Percentiles rank a stretch among this genome's conserved stretches.
Evolutionary conservation across 2,329 filamentous ascomycete species (phyloP).

Genomic region (Colletotrichum salicis): DNA sequence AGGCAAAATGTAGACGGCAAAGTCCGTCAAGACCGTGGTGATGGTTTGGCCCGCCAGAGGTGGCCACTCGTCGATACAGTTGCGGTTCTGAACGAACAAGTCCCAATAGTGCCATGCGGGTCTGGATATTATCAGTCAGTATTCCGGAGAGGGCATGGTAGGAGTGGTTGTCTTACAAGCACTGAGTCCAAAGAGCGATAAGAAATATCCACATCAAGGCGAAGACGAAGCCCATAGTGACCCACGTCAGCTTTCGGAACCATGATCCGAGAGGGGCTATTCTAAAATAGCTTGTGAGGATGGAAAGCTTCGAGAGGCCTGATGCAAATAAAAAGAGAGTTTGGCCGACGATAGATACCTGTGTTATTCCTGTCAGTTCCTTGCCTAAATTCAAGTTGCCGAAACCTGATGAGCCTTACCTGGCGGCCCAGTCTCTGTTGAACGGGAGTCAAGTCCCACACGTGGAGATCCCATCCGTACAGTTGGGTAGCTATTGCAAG

Average conservation of each 20-base stretch:
- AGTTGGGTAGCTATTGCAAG: constrained; percentile 40
- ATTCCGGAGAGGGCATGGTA: background rate
- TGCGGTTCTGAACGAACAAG: constrained; percentile 23
- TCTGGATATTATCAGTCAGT: background rate
- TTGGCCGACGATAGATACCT: constrained; percentile 53
- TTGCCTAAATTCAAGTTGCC: no score
- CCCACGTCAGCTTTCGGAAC: constrained; percentile 47
- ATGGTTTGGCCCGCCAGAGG: constrained; percentile 45
- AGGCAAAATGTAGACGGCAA: constrained; percentile 50
- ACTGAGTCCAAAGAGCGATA: constrained; percentile 50
- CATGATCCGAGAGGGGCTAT: constrained; percentile 47
- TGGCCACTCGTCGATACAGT: constrained; percentile 45
- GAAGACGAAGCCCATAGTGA: constrained; percentile 42
- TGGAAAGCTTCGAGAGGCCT: constrained; percentile 51
- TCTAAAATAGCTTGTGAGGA: constrained; percentile 52
- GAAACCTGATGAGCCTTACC: background rate
- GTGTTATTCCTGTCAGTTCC: constrained; percentile 16
- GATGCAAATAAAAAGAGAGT: constrained; percentile 52
- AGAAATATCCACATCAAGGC: constrained; percentile 46
- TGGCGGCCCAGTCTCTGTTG: constrained; percentile 43
- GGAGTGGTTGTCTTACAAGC: constrained; percentile 40
- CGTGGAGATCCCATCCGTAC: constrained; percentile 52
- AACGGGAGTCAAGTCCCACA: constrained; percentile 47
- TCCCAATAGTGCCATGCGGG: constrained; percentile 44
- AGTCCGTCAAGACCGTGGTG: constrained; percentile 46